Percentiles rank a stretch among this genome's conserved stretches.
These are phyloP conservation scores for Fraxinus angustifolia DNA, from an alignment of 305 asterid genomes.

Conservation along the genomic window DNA sequence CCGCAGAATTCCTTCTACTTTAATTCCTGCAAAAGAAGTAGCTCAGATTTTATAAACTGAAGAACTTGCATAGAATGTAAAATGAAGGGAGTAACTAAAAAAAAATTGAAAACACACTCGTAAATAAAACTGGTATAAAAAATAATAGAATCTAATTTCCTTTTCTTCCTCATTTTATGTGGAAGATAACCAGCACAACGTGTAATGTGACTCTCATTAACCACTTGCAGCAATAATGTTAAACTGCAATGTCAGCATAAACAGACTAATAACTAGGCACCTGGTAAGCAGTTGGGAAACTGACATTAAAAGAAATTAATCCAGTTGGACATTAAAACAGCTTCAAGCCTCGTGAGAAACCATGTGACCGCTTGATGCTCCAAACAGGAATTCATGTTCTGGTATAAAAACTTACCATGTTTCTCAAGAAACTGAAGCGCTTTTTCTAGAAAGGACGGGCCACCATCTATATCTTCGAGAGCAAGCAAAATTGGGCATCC, in stretches of 20 bases:
- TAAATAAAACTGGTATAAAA: background rate
- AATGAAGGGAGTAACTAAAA: background rate
- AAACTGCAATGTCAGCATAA: slow-evolving; percentile 1
- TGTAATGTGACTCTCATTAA: background rate
- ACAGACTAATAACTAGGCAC: slow-evolving; percentile 5
- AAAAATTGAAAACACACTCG: background rate
- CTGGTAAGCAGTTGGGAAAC: slow-evolving; percentile 8
- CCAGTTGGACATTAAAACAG: background rate
- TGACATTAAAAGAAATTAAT: slow-evolving; percentile 1
- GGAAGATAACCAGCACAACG: background rate
- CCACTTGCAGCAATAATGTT: slow-evolving; percentile 1
- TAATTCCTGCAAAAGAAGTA: slow-evolving; percentile 49
- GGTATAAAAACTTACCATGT: slow-evolving; percentile 53
- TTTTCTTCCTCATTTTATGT: background rate
- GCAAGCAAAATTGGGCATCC: slow-evolving; percentile 98
- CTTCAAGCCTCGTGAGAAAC: slow-evolving; percentile 21
- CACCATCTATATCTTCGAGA: slow-evolving; percentile 95
- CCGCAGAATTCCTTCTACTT: slow-evolving; percentile 90
- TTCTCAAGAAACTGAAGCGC: slow-evolving; percentile 96
- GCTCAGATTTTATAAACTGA: slow-evolving; percentile 16
- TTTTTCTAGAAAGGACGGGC: slow-evolving; percentile 96
- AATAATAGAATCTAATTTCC: background rate
- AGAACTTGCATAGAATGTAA: slow-evolving; percentile 5
- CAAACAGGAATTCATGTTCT: slow-evolving; percentile 14
- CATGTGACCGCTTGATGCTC: slow-evolving; percentile 3